Percentiles rank a stretch among this genome's conserved stretches.
Conservation (phyloP, 345 rosid genomes). For the Populus alba region DNA sequence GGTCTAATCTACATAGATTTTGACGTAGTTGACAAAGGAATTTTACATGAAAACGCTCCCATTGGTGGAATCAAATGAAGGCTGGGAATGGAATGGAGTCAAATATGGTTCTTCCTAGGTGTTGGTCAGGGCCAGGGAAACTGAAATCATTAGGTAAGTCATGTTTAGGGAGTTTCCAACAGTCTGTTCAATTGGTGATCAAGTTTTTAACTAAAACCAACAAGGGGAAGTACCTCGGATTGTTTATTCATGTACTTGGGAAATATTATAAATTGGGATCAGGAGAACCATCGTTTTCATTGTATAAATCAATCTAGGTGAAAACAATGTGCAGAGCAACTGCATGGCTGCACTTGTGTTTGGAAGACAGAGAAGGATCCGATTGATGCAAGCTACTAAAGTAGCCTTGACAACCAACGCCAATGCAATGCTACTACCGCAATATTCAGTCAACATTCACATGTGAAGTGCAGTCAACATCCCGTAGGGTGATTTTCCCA, state of each 20-base stretch:
- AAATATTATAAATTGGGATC: background rate
- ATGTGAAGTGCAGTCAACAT: conserved; percentile 58
- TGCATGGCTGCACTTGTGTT: background rate
- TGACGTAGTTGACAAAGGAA: too few relatives aligned
- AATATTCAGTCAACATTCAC: conserved; percentile 47
- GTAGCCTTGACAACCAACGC: background rate
- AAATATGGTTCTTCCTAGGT: background rate
- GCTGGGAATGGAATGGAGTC: background rate
- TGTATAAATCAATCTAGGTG: background rate
- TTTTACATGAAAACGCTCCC: too few relatives aligned
- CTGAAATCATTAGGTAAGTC: background rate
- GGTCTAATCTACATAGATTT: too few relatives aligned
- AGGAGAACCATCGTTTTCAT: background rate
- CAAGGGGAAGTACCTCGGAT: background rate
- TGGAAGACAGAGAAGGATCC: background rate
- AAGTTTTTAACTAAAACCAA: background rate
- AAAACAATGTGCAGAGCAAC: background rate
- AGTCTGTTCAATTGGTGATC: background rate
- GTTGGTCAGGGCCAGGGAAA: background rate
- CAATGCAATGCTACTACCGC: background rate
- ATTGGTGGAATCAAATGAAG: too few relatives aligned
- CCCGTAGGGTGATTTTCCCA: conserved; percentile 77
- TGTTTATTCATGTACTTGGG: background rate
- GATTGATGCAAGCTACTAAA: background rate
- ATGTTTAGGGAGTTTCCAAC: background rate